Evolutionary conservation across 345 rosid species (phyloP).

Genomic region (Sonneratia alba): DNA sequence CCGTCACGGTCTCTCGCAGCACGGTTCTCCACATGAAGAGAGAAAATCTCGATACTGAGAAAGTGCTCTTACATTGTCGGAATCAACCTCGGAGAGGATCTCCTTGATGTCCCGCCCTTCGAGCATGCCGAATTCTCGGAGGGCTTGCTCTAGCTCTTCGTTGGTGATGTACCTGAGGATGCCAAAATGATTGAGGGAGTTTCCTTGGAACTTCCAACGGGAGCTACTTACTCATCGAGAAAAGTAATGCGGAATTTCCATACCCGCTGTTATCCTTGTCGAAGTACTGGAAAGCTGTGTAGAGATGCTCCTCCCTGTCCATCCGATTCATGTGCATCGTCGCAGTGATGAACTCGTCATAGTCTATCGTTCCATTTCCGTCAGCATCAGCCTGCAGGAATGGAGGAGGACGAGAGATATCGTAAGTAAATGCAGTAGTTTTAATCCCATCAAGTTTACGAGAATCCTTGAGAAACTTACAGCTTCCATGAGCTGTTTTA

Average conservation of each 20-base stretch:
- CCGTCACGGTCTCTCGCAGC: not conserved
- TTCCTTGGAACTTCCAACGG: not conserved
- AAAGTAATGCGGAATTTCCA: not conserved
- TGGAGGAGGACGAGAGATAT: not conserved
- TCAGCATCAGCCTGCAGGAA: slow-evolving; percentile 63
- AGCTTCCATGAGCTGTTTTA: slow-evolving; percentile 84
- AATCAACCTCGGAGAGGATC: slow-evolving; percentile 36
- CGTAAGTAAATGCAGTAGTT: not conserved
- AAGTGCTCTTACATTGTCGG: slow-evolving; percentile 26
- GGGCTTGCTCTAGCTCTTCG: slow-evolving; percentile 47
- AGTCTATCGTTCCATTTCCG: slow-evolving; percentile 41
- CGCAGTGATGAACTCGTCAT: slow-evolving; percentile 44
- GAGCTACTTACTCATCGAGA: not conserved
- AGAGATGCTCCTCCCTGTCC: slow-evolving; percentile 48
- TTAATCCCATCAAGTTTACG: not conserved
- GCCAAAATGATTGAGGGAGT: not conserved
- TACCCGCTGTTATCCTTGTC: slow-evolving; percentile 55
- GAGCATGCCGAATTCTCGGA: slow-evolving; percentile 31
- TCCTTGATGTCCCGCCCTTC: slow-evolving; percentile 43
- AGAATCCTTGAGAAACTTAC: slow-evolving; percentile 32
- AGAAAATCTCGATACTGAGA: not conserved
- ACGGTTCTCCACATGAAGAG: not conserved
- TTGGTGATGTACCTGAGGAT: slow-evolving; percentile 28
- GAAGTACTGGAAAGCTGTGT: slow-evolving; percentile 45
- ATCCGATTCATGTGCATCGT: slow-evolving; percentile 47